Base-by-base conservation (phyloP, 2,329 filamentous ascomycete genomes). In the Verticillium tricorpus region DNA sequence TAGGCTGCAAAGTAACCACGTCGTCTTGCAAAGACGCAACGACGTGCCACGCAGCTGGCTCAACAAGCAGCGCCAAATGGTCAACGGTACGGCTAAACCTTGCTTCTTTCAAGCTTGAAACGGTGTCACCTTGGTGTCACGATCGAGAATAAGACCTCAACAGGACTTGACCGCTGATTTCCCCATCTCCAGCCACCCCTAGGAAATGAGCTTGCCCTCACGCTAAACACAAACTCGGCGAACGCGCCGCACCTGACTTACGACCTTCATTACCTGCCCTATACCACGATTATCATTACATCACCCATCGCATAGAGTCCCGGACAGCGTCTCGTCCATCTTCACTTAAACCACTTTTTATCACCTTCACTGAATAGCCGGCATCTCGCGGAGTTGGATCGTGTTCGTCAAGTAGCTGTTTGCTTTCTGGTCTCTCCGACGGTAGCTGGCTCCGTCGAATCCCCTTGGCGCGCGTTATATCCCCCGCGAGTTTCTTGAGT, bases 1-100 rank as follows among this genome's bases (percentile, higher is more conserved):
- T 71, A 83, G 92, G 59, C 76, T 96, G 67, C 91, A 95, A 76
- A 93, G 90, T 77, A 94, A 93, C 73, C 90, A 91, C 65, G 89
- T 94, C 52, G 86, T 91, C 60, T 77, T 96, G 65, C 89, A 93
- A 71, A 81, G 92, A 67, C 83, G 90, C 67, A 86, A 86, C 68
- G 90, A 94, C 68, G 84, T 85, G 67, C 89, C 91, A 15, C 89
- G 87, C 76, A 93, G 90, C 76, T 96, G 91, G 90, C 77, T 96
- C 68, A 91, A 91, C 70, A 93, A 91, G 80, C 91, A 95, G 81
- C 85, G 91, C 72, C 85, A 87, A 71, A 81, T 88, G 79, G 85
- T 89, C 67, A 88, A 88, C 74, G 82, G 81, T 85, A 60, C 68
- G 78, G 32, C 14, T 22, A 40, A n/a, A 12, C 32, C 37, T 37